Evolutionary conservation across 2,329 filamentous ascomycete species (phyloP), one percentile per base, ranked within the genome.

Genomic region (Microdochium trichocladiopsis): DNA sequence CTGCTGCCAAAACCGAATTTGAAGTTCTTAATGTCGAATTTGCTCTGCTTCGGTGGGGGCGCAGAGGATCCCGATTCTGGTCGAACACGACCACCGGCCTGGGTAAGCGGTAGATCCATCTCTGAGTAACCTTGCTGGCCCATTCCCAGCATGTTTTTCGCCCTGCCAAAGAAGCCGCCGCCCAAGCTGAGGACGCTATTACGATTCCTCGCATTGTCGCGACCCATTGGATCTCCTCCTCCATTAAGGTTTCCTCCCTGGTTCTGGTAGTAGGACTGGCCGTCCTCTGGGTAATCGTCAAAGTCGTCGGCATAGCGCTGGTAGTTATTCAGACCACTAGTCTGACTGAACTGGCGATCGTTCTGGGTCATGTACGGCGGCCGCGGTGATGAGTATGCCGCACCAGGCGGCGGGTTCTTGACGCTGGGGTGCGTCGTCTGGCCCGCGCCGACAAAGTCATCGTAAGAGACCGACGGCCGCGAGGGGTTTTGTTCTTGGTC

Each of bases 91-190:
- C 77, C 79, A 51, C 77, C 81, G 48, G 67, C 68, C 66, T 97
- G 90, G 4, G 93, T 97, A 69, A 99, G 76, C 14, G 94, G 94
- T 51, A 99, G 77, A 66, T 99, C 93, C 94, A 99, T 99, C 72
- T 97, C 94, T 31, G 93, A 96, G 70, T 99, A 97, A 57, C 86
- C 81, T 60, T 64, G 55, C 50, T 88, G 80, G 22, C 83, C 87
- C 84, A 96, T 91, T 51, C 94, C 93, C 55, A 99, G 74, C 78
- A 88, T 90, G 66, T 88, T 92, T 75, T 95, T 97, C 43, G 93
- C 87, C 63, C 81, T 86, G 47, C 92, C 94, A 63, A 96, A 75
- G 55, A 97, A 73, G 18, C 93, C 92, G 55, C 93, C 92, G 55
- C 93, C 92, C 63, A 97, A 72, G 59, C 86, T 83, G 63, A 97